Conservation (phyloP, 371 early-diverging fungal species). For the Dichotomocladium elegans region DNA sequence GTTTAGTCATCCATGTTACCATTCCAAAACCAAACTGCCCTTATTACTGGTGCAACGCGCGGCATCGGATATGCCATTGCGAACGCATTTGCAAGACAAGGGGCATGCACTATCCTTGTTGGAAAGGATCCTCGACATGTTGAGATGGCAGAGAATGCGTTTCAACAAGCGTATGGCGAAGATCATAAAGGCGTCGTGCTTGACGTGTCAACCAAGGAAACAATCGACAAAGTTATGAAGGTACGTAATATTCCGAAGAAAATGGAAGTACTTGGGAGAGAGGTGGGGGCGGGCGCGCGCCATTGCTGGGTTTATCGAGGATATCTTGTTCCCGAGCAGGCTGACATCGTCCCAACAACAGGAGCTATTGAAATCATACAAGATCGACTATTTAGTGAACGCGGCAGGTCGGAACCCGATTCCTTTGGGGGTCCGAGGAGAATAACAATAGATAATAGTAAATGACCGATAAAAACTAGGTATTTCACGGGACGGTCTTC, state of each 20-base stretch:
- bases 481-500: slow-evolving; percentile 54
- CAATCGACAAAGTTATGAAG: slow-evolving; percentile 39
- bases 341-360: background rate
- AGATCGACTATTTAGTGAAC: slow-evolving; percentile 57
- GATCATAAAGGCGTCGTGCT: slow-evolving; percentile 41
- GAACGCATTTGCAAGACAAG: slow-evolving; percentile 53
- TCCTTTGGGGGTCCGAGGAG: too few relatives aligned
- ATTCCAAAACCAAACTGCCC: slow-evolving; percentile 40
- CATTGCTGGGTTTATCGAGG: too few relatives aligned
- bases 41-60: slow-evolving; percentile 74
- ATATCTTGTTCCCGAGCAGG: too few relatives aligned
- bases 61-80: slow-evolving; percentile 74
- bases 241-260: slow-evolving; percentile 13
- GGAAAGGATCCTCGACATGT: slow-evolving; percentile 53
- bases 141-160: slow-evolving; percentile 20
- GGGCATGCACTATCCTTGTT: slow-evolving; percentile 52
- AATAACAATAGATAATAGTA: too few relatives aligned
- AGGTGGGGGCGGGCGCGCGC: background rate
- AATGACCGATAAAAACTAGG: slow-evolving; percentile 30
- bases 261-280: background rate
- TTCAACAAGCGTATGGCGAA: slow-evolving; percentile 14
- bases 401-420: slow-evolving; percentile 44
- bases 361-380: slow-evolving; percentile 24
- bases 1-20: slow-evolving; percentile 13
- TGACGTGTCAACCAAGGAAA: slow-evolving; percentile 42